Evolutionary conservation across 345 rosid species (phyloP), one percentile per base, ranked within the genome.

Genomic region (Boechera stricta): DNA sequence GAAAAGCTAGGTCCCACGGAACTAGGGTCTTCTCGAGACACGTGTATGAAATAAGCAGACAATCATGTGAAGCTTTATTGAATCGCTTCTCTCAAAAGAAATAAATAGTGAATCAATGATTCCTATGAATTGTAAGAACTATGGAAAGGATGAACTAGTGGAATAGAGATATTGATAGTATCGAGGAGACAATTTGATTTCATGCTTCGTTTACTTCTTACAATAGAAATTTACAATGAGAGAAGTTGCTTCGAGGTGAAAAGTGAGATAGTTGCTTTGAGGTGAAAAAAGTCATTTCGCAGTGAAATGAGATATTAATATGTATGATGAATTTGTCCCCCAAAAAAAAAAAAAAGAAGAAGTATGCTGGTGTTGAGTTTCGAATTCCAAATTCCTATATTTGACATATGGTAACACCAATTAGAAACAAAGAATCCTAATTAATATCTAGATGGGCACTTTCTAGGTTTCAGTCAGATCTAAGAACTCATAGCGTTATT

Each of bases 41-140:
- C 67, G 79, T 75, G 72, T 66, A 16, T 26, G 39, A 57, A 48
- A 49, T 74, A 74, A 26, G 59, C 42, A 74, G 66, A 66, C 52
- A 57, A 21, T 74, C 59, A 74, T 74, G 78, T 74, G 72, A 56
- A 36, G 51, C 39, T 55, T 45, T 33, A 2, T 31, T 74, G 78
- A 44, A 24, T 65, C 72, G 24, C 32, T 73, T 63, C 69, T 39
- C 21, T 39, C 62, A 21, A 63, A 60, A 16, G 16, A 60, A n/a
- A 29, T 64, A 15, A 44, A 64, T 31, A n/a, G 41, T 45, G 56
- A 45, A 6, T 47, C 53, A 48, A 31, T 47, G 36, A 63, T 41
- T 24, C 67, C 18, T 64, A 44, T 28, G 39, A 64, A 44, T 28
- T 45, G 54, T 64, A 44, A 44, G 3, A 26, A 26, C 24, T 41